These are phyloP conservation scores for Cinnamomum chago DNA, from an alignment of 164 flowering plant species.

Conservation along the genomic window DNA sequence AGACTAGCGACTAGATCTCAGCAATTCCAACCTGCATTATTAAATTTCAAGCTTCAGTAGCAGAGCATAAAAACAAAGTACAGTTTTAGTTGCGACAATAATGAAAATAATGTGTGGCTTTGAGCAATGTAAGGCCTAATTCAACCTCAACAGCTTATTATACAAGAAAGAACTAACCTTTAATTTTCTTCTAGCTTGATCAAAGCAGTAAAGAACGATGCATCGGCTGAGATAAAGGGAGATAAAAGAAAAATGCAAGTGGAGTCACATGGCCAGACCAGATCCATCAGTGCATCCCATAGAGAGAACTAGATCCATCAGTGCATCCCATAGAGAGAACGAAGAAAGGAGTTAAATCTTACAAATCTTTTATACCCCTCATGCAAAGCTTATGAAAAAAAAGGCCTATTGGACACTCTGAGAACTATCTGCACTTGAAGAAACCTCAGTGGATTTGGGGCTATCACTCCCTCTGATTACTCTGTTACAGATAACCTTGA, in stretches of 20 bases:
- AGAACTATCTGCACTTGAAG: conserved; percentile 35
- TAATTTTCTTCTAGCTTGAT: conserved; percentile 15
- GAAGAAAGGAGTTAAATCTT: background rate
- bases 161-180: conserved; percentile 17
- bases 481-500: conserved; percentile 75
- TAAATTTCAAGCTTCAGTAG: background rate
- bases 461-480: conserved; percentile 76
- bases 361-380: conserved; percentile 7
- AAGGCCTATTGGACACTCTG: conserved; percentile 15
- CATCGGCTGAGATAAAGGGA: background rate
- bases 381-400: background rate
- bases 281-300: conserved; percentile 9
- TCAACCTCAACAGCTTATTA: background rate
- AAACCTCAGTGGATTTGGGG: conserved; percentile 39
- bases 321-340: conserved; percentile 6
- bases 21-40: conserved; percentile 8
- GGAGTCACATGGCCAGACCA: conserved; percentile 10
- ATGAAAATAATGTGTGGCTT: background rate
- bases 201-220: conserved; percentile 7
- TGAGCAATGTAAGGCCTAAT: background rate
- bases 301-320: conserved; percentile 5
- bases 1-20: conserved; percentile 6
- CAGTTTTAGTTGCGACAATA: background rate
- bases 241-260: background rate
- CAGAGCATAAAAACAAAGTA: background rate